Conservation (phyloP, 176 grass and related monocot genomes). For the Ensete ventricosum region DNA sequence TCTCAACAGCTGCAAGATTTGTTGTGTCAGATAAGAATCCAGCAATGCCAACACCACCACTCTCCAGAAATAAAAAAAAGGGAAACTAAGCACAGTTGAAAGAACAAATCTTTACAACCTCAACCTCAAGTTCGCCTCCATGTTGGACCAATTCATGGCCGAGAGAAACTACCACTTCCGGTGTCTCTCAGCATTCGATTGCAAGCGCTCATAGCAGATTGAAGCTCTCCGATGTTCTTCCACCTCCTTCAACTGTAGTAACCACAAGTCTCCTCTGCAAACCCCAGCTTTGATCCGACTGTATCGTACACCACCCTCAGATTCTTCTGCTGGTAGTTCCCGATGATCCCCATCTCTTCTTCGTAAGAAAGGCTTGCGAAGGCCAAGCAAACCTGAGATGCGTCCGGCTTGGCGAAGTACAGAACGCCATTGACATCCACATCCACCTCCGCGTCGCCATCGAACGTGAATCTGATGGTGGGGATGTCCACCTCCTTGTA, state of each 20-base stretch:
- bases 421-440: slow-evolving; percentile 4
- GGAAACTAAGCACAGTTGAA: too few relatives aligned
- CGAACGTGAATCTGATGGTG: background rate
- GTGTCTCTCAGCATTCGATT: too few relatives aligned
- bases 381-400: slow-evolving; percentile 7
- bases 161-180: too few relatives aligned
- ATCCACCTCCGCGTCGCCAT: slow-evolving; percentile 1
- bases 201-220: too few relatives aligned
- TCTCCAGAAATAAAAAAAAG: too few relatives aligned
- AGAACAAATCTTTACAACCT: too few relatives aligned
- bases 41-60: too few relatives aligned
- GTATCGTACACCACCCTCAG: slow-evolving; percentile 10
- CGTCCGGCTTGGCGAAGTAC: slow-evolving; percentile 11
- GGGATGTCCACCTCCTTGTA: slow-evolving; percentile 13
- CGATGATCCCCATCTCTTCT: slow-evolving; percentile 4
- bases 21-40: too few relatives aligned
- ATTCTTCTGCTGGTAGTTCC: slow-evolving; percentile 22
- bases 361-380: slow-evolving; percentile 9
- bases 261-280: slow-evolving; percentile 7
- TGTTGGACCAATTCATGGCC: too few relatives aligned
- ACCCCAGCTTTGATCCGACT: background rate
- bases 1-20: too few relatives aligned
- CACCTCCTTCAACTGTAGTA: background rate
- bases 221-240: too few relatives aligned
- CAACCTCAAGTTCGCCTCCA: too few relatives aligned